phyloP scores from a whole-genome alignment of 2,329 filamentous ascomycete species.

The Colletotrichum tofieldiae region DNA sequence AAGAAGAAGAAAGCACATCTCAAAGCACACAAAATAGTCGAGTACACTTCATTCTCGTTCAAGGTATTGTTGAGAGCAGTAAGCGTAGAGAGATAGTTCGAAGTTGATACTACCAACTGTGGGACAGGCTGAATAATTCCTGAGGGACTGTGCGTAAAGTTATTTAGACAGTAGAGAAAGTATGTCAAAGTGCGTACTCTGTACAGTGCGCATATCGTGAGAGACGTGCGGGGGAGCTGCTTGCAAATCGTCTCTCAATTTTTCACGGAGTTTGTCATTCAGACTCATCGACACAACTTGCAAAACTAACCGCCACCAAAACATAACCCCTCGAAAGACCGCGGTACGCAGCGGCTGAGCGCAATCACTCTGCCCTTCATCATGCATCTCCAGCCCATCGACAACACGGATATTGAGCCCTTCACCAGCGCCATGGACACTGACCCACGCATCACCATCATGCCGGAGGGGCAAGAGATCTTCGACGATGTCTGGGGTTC shows the following conservation, averaged over 20 bases:
- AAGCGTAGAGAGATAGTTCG: background rate
- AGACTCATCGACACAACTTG: slow-evolving; percentile 5
- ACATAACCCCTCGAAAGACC: background rate
- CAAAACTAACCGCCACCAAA: slow-evolving; percentile 12
- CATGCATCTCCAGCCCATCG: slow-evolving; percentile 45
- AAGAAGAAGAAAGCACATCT: background rate
- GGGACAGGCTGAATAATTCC: background rate
- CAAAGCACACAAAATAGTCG: background rate
- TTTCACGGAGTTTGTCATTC: slow-evolving; percentile 13
- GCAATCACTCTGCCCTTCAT: background rate
- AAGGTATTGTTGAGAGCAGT: background rate
- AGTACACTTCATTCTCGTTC: background rate
- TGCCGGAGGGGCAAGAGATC: slow-evolving; percentile 30
- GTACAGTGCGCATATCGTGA: slow-evolving; percentile 13
- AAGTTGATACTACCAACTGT: background rate
- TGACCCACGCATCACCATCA: slow-evolving; percentile 16
- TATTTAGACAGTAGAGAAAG: background rate
- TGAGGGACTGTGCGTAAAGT: background rate
- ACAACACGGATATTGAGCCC: slow-evolving; percentile 43
- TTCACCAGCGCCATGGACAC: slow-evolving; percentile 42
- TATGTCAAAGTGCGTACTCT: accelerated
- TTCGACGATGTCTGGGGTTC: slow-evolving; percentile 47
- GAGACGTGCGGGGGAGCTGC: slow-evolving; percentile 25
- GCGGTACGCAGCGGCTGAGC: background rate
- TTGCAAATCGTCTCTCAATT: slow-evolving; percentile 36